These are phyloP conservation scores for Phalaenopsis aphrodite DNA, from an alignment of 106 monocot species.

Conservation along the genomic window DNA sequence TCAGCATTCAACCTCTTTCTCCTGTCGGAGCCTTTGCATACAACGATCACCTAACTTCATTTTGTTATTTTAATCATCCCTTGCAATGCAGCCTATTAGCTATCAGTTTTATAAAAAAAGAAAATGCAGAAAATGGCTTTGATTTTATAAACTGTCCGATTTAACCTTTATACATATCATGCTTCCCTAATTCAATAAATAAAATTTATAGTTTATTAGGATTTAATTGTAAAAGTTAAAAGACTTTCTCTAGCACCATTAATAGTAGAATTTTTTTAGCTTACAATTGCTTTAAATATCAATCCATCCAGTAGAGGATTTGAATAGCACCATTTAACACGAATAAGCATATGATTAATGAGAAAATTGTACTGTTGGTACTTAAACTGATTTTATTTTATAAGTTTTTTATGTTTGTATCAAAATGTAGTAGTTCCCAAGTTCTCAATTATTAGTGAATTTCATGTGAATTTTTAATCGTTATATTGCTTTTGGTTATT, in stretches of 20 bases:
- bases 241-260: neutral
- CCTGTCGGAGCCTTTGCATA: too few species aligned
- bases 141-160: too few species aligned
- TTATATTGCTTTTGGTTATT: neutral
- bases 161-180: too few species aligned
- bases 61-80: too few species aligned
- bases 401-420: neutral
- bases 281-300: neutral
- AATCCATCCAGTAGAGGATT: neutral
- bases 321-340: neutral
- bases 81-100: too few species aligned
- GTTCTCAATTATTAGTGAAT: neutral
- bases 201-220: too few species aligned
- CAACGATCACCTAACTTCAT: too few species aligned
- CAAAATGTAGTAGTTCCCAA: neutral
- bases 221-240: neutral
- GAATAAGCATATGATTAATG: neutral
- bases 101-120: too few species aligned
- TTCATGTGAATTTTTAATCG: neutral
- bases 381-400: neutral
- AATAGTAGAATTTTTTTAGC: neutral
- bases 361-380: neutral
- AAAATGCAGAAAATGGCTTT: too few species aligned
- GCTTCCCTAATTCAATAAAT: too few species aligned
- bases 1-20: too few species aligned